A percentile compares a stretch with the other conserved stretches of the same genome.
Conservation (phyloP, 2,329 filamentous ascomycete genomes). For the Chlorencoelia australis region DNA sequence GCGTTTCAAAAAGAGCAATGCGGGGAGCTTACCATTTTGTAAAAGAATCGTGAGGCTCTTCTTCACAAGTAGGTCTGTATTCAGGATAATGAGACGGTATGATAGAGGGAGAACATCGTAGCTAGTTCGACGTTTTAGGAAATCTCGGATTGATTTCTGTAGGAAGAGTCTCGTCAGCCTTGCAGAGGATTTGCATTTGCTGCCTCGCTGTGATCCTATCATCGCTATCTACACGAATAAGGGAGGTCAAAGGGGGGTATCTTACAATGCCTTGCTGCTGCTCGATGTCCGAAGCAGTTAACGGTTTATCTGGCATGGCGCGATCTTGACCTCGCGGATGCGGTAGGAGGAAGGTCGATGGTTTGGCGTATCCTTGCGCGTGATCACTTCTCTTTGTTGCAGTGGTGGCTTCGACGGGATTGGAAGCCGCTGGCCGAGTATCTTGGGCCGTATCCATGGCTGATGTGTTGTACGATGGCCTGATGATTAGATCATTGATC, state of each 20-base stretch:
- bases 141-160: slow-evolving; percentile 85
- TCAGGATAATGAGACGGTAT: slow-evolving; percentile 90
- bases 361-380: slow-evolving; percentile 27
- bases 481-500: too few species aligned
- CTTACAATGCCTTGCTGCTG: slow-evolving; percentile 71
- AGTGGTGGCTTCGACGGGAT: slow-evolving; percentile 16
- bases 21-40: slow-evolving; percentile 65
- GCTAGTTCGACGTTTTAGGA: slow-evolving; percentile 90
- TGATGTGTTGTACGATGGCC: slow-evolving; percentile 6
- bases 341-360: slow-evolving; percentile 28
- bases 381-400: slow-evolving; percentile 22
- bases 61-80: slow-evolving; percentile 89
- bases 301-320: slow-evolving; percentile 29
- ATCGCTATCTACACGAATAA: background rate
- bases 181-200: slow-evolving; percentile 8
- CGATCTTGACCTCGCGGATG: slow-evolving; percentile 24
- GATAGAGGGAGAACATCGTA: slow-evolving; percentile 96
- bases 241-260: slow-evolving; percentile 14
- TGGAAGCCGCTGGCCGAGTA: slow-evolving; percentile 21
- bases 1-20: background rate
- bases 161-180: slow-evolving; percentile 20
- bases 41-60: slow-evolving; percentile 93
- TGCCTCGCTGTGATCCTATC: slow-evolving; percentile 4
- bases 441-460: slow-evolving; percentile 27
- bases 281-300: slow-evolving; percentile 61